Conservation (phyloP, 768 basidiomycete species). For the Kwoniella sp. region DNA sequence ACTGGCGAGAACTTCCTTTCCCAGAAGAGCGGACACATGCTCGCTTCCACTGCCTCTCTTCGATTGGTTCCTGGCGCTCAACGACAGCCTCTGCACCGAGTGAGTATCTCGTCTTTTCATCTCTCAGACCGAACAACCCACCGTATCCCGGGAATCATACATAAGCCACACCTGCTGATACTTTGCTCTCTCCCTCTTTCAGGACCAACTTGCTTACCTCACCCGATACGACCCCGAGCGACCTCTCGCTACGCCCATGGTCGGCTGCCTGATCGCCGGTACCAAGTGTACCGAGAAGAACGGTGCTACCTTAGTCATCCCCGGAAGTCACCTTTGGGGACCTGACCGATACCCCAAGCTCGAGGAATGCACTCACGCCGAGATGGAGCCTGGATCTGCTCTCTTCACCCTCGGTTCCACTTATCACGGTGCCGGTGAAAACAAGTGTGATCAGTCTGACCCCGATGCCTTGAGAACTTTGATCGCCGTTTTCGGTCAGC, state of each 20-base stretch:
- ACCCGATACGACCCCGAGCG: constrained; percentile 19
- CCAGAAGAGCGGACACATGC: constrained; percentile 28
- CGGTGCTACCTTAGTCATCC: constrained; percentile 24
- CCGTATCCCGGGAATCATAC: too few species aligned
- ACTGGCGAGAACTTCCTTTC: constrained; percentile 23
- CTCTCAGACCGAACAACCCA: too few species aligned
- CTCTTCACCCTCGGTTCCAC: constrained; percentile 24
- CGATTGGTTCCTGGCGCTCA: constrained; percentile 24
- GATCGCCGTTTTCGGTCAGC: constrained; percentile 25
- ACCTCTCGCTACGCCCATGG: constrained; percentile 22
- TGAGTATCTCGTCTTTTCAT: background rate
- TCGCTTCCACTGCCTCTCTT: constrained; percentile 22
- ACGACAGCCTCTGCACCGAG: constrained; percentile 23
- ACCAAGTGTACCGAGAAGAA: constrained; percentile 26
- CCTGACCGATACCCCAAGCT: constrained; percentile 19
- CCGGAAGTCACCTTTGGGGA: constrained; percentile 23
- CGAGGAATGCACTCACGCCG: constrained; percentile 22
- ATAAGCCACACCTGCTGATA: background rate
- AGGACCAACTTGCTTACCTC: constrained; percentile 26
- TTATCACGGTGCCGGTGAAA: constrained; percentile 25
- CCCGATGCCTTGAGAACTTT: constrained; percentile 24
- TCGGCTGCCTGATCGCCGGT: constrained; percentile 26
- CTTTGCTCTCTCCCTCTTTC: background rate
- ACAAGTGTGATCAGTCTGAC: constrained; percentile 19
- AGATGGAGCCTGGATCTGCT: constrained; percentile 29